Conservation (phyloP, 2,329 filamentous ascomycete species). For the Pseudopithomyces chartarum region DNA sequence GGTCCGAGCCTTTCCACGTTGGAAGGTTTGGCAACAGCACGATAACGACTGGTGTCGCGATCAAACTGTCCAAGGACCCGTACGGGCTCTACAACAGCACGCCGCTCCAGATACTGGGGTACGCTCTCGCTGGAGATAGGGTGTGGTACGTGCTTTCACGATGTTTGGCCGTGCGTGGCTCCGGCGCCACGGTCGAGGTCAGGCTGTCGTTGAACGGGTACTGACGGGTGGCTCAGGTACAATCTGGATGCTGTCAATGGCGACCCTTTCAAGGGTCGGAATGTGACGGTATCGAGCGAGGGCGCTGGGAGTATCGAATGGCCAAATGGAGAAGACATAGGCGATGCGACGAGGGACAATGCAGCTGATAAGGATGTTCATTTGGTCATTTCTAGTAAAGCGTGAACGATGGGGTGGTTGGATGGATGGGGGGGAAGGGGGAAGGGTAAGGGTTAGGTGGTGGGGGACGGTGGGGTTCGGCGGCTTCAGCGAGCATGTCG, state of each 20-base stretch:
- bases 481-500: background rate
- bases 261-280: constrained; percentile 33
- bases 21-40: constrained; percentile 16
- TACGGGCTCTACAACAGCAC: constrained; percentile 26
- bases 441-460: background rate
- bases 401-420: constrained; percentile 5
- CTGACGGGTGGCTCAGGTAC: constrained; percentile 17
- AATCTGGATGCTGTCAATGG: constrained; percentile 32
- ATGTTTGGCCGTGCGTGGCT: background rate
- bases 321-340: constrained; percentile 27
- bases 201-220: background rate
- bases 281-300: constrained; percentile 23
- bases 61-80: constrained; percentile 30
- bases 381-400: constrained; percentile 23
- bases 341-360: constrained; percentile 17
- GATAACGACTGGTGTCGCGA: constrained; percentile 26
- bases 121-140: constrained; percentile 25
- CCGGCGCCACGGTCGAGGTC: background rate
- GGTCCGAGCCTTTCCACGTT: constrained; percentile 23
- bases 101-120: constrained; percentile 29
- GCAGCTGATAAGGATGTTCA: constrained; percentile 26
- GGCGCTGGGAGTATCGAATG: constrained; percentile 28
- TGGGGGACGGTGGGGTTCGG: background rate
- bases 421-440: background rate
- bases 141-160: constrained; percentile 16